These are phyloP conservation scores for Polytolypa hystricis DNA, from an alignment of 2,329 filamentous ascomycete genomes.

Conservation along the genomic window DNA sequence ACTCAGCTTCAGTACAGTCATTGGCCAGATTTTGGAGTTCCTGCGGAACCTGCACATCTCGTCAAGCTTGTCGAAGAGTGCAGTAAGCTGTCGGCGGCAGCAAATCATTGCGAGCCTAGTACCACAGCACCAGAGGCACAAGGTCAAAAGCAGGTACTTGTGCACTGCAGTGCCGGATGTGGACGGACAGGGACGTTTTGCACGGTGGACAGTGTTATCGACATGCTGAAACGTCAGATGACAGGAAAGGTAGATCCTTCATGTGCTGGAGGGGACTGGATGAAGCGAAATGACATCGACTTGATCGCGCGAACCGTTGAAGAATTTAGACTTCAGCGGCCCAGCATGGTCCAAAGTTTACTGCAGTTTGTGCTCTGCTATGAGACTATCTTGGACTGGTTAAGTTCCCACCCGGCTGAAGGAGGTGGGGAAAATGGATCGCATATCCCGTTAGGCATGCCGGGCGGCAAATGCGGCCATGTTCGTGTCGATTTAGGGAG, in stretches of 20 bases:
- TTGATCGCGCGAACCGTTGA: conserved; percentile 79
- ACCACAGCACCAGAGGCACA: conserved; percentile 45
- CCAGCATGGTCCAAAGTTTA: conserved; percentile 95
- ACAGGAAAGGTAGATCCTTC: conserved; percentile 10
- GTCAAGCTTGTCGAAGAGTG: conserved; percentile 82
- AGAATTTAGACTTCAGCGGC: conserved; percentile 74
- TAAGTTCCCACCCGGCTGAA: conserved; percentile 25
- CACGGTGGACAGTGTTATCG: conserved; percentile 88
- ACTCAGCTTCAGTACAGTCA: conserved; percentile 88
- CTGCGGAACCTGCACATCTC: conserved; percentile 76
- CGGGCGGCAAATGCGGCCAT: too few relatives aligned
- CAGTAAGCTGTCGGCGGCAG: conserved; percentile 50
- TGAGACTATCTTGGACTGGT: conserved; percentile 86
- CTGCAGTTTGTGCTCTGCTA: conserved; percentile 94
- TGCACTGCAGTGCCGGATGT: conserved; percentile 93
- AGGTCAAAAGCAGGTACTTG: conserved; percentile 60
- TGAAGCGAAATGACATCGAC: conserved; percentile 61
- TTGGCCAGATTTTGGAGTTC: conserved; percentile 97
- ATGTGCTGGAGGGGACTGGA: conserved; percentile 42
- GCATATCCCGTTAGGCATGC: too few relatives aligned
- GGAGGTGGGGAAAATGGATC: too few relatives aligned
- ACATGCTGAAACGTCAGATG: conserved; percentile 83
- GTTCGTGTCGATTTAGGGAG: too few relatives aligned
- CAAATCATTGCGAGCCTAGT: conserved; percentile 21
- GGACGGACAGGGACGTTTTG: conserved; percentile 94